A percentile compares a stretch with the other conserved stretches of the same genome.
Conservation (phyloP, 176 grass and related monocot species). For the Aegilops umbellulata region DNA sequence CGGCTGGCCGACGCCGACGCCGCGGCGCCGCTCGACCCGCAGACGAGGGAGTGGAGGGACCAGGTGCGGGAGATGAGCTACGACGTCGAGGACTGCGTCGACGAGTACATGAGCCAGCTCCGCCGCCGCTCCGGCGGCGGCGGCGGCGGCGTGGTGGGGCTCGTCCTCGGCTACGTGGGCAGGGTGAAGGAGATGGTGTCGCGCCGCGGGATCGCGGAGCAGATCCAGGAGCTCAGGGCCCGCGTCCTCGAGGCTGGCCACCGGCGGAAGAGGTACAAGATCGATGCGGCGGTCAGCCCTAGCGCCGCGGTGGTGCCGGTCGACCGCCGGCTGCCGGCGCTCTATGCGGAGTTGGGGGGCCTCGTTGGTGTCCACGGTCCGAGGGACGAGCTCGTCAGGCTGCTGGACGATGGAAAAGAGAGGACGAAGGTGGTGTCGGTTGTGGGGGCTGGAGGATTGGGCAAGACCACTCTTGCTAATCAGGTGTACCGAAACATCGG, state of each 20-base stretch:
- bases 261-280: conserved; percentile 6
- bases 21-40: background rate
- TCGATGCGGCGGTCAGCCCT: background rate
- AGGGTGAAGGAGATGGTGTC: background rate
- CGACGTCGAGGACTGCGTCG: conserved; percentile 30
- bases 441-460: conserved; percentile 41
- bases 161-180: background rate
- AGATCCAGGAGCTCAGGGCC: conserved; percentile 13
- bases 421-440: conserved; percentile 37
- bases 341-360: background rate
- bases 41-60: background rate
- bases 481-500: conserved; percentile 19
- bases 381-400: conserved; percentile 23
- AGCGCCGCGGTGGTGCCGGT: background rate
- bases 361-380: background rate
- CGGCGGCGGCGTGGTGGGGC: background rate
- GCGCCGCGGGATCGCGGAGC: background rate
- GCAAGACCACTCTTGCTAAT: conserved; percentile 48
- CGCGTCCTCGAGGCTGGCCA: background rate
- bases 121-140: background rate
- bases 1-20: background rate
- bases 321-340: background rate
- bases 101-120: conserved; percentile 10
- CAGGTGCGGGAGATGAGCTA: conserved; percentile 27
- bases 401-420: background rate